These are phyloP conservation scores for Penicillium crustosum DNA, from an alignment of 2,329 filamentous ascomycete genomes.

Conservation along the genomic window DNA sequence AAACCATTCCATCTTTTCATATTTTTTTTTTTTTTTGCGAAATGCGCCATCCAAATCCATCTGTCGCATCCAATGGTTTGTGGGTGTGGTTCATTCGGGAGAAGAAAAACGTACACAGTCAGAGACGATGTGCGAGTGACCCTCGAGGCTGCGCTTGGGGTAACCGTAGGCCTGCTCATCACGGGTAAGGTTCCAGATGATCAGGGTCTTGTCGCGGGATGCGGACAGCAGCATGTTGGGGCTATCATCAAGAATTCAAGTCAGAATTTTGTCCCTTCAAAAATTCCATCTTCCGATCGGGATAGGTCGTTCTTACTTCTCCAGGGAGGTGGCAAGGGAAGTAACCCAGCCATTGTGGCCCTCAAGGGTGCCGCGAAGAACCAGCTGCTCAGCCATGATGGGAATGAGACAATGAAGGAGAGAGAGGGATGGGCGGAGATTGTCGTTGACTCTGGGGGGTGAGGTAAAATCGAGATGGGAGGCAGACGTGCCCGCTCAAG, in stretches of 20 bases:
- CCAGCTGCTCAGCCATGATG: conserved; percentile 86
- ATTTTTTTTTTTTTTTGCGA: conserved; percentile 5
- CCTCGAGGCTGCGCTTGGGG: conserved; percentile 97
- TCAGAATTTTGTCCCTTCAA: conserved; percentile 38
- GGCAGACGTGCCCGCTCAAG: conserved; percentile 38
- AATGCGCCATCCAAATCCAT: conserved; percentile 8
- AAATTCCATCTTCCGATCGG: conserved; percentile 26
- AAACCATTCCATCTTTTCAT: conserved; percentile 20
- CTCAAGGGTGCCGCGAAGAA: conserved; percentile 95
- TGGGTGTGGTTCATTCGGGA: conserved; percentile 13
- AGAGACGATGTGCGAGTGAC: conserved; percentile 99
- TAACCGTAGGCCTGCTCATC: conserved; percentile 98
- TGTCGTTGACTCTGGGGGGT: conserved; percentile 40
- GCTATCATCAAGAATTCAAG: conserved; percentile 51
- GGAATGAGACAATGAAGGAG: conserved; percentile 42
- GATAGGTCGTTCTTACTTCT: conserved; percentile 69
- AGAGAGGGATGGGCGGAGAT: conserved; percentile 44
- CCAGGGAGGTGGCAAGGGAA: conserved; percentile 94
- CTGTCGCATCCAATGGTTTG: conserved; percentile 15
- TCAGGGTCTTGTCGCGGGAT: conserved; percentile 96
- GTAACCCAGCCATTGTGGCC: conserved; percentile 99
- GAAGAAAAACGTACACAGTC: conserved; percentile 80
- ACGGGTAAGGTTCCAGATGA: conserved; percentile 99
- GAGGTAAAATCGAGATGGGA: conserved; percentile 42
- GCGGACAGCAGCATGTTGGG: conserved; percentile 99